Evolutionary conservation across 805 yeast species (phyloP), one percentile per base, ranked within the genome.

Genomic region (Myxozyma udenii): DNA sequence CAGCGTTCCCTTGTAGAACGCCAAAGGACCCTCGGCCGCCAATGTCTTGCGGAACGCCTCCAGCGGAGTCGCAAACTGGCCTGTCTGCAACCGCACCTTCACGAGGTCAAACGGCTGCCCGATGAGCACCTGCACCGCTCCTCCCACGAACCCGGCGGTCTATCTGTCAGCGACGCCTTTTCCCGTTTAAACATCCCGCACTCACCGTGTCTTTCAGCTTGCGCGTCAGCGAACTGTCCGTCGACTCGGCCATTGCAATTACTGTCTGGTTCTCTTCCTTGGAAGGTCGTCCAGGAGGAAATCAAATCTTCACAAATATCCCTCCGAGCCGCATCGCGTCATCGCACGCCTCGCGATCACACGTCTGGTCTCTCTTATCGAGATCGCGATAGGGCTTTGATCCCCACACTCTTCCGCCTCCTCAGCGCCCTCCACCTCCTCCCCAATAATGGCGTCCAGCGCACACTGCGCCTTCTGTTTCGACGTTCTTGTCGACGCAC

Each of bases 1-100:
- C 60, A 88, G 66, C 1, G 96, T 90, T 39, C 99, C 98, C 68
- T 95, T 83, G 70, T 93, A 95, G 64, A 93, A 88, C 0, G 95
- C 99, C 23, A 72, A 55, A 3, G 83, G 77, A 1, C 99, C 99
- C 69, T 93, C 98, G 53, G 86, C 81, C 35, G 76, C 74, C 35
- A 91, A 40, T 46, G 93, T 74, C 61, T 81, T 77, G 64, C 78
- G 78, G 21, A 89, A 82, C 93, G 56, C 80, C 61, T 0, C 96
- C 83, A 3, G 87, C 86, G 28, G 70, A 68, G 64, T 84, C 90
- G 38, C 81, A 81, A 3, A 88, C 44, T 44, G 82, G 0, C 89
- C 89, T 1, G 95, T 84, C 66, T 93, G 98, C 43, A 93, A 74
- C 46, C 98, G 77, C 19, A 93, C 98, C 70, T 91, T 91, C 41